Evolutionary conservation across 805 yeast species (phyloP).

Genomic region (Scheffersomyces ergatensis): DNA sequence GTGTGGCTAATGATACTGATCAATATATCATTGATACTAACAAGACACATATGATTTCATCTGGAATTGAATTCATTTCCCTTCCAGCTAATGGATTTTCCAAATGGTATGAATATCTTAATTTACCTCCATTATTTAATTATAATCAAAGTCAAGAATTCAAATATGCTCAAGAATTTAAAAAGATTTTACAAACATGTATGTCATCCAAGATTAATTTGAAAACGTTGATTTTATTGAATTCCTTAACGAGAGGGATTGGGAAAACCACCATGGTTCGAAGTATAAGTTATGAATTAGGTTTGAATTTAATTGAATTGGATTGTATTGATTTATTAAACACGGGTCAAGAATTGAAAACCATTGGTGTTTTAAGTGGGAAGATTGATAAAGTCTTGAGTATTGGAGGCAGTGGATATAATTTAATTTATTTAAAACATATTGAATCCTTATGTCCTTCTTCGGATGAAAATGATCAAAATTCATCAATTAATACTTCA

Average conservation of each 20-base stretch:
- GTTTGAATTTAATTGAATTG: conserved; percentile 63
- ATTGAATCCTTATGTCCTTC: conserved; percentile 72
- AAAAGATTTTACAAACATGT: conserved; percentile 55
- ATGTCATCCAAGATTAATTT: conserved; percentile 38
- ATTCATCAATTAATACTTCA: conserved; percentile 37
- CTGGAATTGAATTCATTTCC: conserved; percentile 50
- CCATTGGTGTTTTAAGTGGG: conserved; percentile 75
- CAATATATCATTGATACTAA: conserved; percentile 65
- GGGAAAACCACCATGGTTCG: conserved; percentile 73
- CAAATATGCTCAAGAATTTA: conserved; percentile 48
- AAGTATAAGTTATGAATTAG: conserved; percentile 54
- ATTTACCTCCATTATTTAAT: conserved; percentile 40
- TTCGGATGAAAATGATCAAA: conserved; percentile 56
- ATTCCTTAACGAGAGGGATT: conserved; percentile 68
- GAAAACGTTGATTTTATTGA: conserved; percentile 62
- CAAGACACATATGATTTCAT: conserved; percentile 66
- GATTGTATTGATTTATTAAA: conserved; percentile 69
- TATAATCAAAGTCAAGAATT: conserved; percentile 24
- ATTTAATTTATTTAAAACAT: conserved; percentile 63
- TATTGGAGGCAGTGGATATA: conserved; percentile 26
- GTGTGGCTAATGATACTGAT: conserved; percentile 17
- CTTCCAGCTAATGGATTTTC: conserved; percentile 32
- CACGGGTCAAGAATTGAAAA: conserved; percentile 72
- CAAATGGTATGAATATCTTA: conserved; percentile 48
- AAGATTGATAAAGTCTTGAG: conserved; percentile 63